Evolutionary conservation across 345 rosid genomes (phyloP), one percentile per base, ranked within the genome.

Genomic region (Populus nigra): DNA sequence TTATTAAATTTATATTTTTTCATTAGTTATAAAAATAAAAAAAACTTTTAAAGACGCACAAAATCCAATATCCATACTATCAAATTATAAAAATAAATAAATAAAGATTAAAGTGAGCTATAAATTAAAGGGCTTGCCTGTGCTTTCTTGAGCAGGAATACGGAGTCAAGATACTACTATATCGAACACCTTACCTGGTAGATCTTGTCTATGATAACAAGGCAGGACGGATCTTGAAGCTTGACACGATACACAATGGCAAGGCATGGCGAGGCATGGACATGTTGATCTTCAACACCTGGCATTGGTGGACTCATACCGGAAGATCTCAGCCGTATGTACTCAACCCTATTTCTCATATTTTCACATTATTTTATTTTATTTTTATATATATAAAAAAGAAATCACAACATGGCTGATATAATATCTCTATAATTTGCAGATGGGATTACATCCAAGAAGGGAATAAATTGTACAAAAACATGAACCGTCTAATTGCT

Each of bases 281-380:
- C 86, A 82, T 93, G 83, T 74, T 95, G 83, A 80, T 95, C 70
- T 93, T 95, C 73, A 95, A 91, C 89, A 79, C 92, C 0, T 91
- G 99, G 98, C 97, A 93, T 68, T 95, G 99, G 99, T 95, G 99
- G 99, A 89, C 91, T 5, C 98, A 92, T 84, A 85, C 84, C 0
- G 96, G 91, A 25, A 85, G 86, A 77, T 77, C 84, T 66, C 97
- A 93, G 68, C 92, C 96, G 97, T 94, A 86, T 35, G 89, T 55
- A 7, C 17, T 23, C 20, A n/a, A 43, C 41, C n/a, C 7, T n/a
- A 0, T 3, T 4, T 5, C 29, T 57, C n/a, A 68, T 57, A 9
- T 45, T 10, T 20, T 36, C 15, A 35, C 20, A 7, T 27, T 49
- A 29, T 49, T 39, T 13, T 23, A 18, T 23, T 59, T 22, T 33